Evolutionary conservation across 257 asterid genomes (phyloP).

Genomic region (Osmanthus fragrans): DNA sequence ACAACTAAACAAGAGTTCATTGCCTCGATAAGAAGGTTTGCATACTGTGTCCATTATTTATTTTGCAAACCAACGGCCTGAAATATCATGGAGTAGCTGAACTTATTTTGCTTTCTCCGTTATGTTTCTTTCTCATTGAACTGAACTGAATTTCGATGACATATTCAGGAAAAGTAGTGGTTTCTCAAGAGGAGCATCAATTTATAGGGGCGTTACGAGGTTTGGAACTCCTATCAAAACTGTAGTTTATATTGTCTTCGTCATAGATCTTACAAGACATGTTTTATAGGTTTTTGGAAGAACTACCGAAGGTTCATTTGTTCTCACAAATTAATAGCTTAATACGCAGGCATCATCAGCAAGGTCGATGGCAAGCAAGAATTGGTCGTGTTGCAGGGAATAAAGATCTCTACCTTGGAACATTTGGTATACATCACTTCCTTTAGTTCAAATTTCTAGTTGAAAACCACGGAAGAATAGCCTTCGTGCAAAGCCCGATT

Average conservation of each 20-base stretch:
- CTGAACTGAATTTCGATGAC: not conserved
- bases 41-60: not conserved
- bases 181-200: conserved; percentile 89
- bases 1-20: conserved; percentile 83
- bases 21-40: conserved; percentile 84
- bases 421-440: conserved; percentile 54
- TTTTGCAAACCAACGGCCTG: too few relatives aligned
- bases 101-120: too few relatives aligned
- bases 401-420: conserved; percentile 90
- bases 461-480: too few relatives aligned
- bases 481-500: not conserved
- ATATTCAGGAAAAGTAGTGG: conserved; percentile 81
- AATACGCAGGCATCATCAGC: conserved; percentile 88
- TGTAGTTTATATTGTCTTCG: not conserved
- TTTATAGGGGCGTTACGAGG: conserved; percentile 93
- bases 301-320: not conserved
- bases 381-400: conserved; percentile 98
- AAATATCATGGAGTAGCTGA: too few relatives aligned
- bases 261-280: not conserved
- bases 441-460: not conserved
- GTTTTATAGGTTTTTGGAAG: not conserved
- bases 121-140: not conserved
- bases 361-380: conserved; percentile 99
- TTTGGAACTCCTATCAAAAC: not conserved
- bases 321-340: not conserved